Percentiles rank a stretch among this genome's conserved stretches.
phyloP scores from a whole-genome alignment of 441 rosid species.

The Mallotus japonicus region DNA sequence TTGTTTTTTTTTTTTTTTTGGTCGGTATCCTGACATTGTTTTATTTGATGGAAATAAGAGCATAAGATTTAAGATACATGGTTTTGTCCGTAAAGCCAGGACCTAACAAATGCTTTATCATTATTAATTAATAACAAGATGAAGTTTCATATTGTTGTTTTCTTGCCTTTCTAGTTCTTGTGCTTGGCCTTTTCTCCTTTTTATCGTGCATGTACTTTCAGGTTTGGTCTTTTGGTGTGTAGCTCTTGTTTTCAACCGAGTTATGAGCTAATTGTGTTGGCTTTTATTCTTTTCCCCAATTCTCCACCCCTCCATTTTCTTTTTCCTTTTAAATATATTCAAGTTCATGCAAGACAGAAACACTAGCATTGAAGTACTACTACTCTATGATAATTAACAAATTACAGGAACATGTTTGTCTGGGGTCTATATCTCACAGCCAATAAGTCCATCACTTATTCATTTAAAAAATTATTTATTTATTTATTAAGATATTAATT shows the following conservation, averaged over 20 bases:
- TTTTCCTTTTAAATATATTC: too few relatives aligned
- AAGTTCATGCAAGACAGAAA: too few relatives aligned
- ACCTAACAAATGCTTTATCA: neutral
- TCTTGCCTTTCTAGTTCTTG: too few relatives aligned
- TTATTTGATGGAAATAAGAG: neutral
- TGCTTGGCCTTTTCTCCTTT: too few relatives aligned
- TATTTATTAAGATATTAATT: too few relatives aligned
- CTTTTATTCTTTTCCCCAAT: neutral
- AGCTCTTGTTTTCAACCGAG: constrained; percentile 11
- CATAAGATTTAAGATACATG: neutral
- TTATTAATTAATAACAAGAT: too few relatives aligned
- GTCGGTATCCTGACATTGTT: constrained; percentile 13
- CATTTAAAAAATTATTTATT: too few relatives aligned
- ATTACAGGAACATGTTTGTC: neutral
- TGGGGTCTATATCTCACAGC: constrained; percentile 3
- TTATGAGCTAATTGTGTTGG: neutral
- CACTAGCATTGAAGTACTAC: too few relatives aligned
- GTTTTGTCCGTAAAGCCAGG: neutral
- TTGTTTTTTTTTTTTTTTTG: too few relatives aligned
- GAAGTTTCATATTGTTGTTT: neutral
- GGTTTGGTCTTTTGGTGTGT: constrained; percentile 6
- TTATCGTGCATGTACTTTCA: neutral
- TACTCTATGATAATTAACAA: too few relatives aligned
- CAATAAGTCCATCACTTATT: too few relatives aligned
- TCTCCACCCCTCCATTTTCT: too few relatives aligned